Evolutionary conservation across 1,139 yeast genomes (phyloP).

Genomic region (Taiozyma sp.): DNA sequence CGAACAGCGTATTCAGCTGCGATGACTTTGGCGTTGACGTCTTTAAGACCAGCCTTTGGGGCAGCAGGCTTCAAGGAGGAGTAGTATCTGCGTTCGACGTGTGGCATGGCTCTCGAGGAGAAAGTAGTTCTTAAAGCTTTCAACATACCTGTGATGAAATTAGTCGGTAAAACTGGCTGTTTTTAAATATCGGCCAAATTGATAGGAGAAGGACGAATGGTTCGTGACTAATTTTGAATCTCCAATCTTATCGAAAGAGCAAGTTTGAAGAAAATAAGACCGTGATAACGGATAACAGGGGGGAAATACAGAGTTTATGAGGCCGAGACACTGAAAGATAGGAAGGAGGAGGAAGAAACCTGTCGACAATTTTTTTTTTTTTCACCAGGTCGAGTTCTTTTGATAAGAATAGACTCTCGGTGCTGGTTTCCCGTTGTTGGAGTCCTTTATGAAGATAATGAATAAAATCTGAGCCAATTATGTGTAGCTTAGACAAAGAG

Average conservation of each 20-base stretch:
- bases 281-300: neutral
- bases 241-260: neutral
- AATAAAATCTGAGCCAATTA: no score
- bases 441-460: no score
- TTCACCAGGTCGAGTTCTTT: neutral
- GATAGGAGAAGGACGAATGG: neutral
- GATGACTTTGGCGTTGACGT: slow-evolving; percentile 68
- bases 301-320: neutral
- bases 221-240: neutral
- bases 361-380: neutral
- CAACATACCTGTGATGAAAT: neutral
- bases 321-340: neutral
- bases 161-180: neutral
- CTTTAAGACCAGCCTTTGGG: slow-evolving; percentile 33
- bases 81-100: neutral
- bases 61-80: slow-evolving; percentile 20
- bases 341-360: neutral
- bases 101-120: neutral
- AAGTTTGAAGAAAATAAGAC: neutral
- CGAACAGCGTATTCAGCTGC: slow-evolving; percentile 94
- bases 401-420: neutral
- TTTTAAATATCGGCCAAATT: neutral
- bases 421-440: no score
- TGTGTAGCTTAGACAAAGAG: no score
- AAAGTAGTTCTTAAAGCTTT: neutral